Evolutionary conservation across 1,284 basidiomycete genomes (phyloP), one percentile per base, ranked within the genome.

Genomic region (Microbotryum saponariae): DNA sequence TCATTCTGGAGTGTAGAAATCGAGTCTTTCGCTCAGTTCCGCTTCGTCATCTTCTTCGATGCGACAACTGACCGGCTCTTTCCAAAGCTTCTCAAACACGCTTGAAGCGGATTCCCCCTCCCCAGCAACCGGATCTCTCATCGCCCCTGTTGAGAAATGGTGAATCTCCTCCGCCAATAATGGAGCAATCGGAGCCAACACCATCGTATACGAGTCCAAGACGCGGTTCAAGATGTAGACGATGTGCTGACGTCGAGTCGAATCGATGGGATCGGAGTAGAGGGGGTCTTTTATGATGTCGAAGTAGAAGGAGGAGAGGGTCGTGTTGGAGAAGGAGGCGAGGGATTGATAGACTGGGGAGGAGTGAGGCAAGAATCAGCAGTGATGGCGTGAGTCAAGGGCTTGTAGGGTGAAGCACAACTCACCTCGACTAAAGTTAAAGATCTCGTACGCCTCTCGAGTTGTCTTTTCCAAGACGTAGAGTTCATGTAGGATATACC

Each of bases 151-250:
- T 27, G 71, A 70, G 62, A 77, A 79, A 51, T 83, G 79, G 70
- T 88, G 81, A 54, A 96, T 83, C 74, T 98, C 94, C 76, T 97
- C 93, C 0, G 91, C 88, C 3, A 97, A 81, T 73, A 96, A 88
- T 3, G 96, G 94, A 6, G 89, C 79, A 31, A 97, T 85, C 0
- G 94, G 96, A 0, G 91, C 89, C 50, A 94, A 78, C 18, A 92
- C 81, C 7, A 81, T 81, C 0, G 83, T 83, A 76, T 92, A 82
- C 1, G 83, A 85, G 27, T 79, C 76, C 55, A 97, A 75, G 45
- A 87, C 79, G 89, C 91, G 71, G 58, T 85, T 79, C 18, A 97
- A 77, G 0, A 90, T 87, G 2, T 85, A 83, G 3, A 92, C 74
- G 21, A 88, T 80, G 1, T 82, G 81, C 58, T 81, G 78, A 14